Evolutionary conservation across 306 rosid genomes (phyloP).

Genomic region (Fragaria nilgerrensis): DNA sequence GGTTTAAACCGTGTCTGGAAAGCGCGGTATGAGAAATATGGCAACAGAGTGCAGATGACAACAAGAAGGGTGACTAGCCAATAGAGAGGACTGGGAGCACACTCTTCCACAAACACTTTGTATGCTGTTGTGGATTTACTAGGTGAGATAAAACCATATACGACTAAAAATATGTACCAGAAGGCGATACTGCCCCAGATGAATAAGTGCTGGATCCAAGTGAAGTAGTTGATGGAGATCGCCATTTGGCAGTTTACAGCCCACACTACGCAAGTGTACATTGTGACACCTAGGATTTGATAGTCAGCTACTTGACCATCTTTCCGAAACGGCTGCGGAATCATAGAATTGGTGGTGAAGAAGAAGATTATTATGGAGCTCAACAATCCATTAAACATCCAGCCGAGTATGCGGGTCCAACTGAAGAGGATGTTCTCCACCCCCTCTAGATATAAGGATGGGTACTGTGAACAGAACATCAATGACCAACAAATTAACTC

Average conservation of each 20-base stretch:
- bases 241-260: constrained; percentile 91
- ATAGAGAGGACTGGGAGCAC: constrained; percentile 61
- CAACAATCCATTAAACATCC: constrained; percentile 73
- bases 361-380: constrained; percentile 75
- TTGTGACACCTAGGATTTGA: constrained; percentile 64
- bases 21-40: constrained; percentile 63
- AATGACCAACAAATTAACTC: constrained; percentile 1
- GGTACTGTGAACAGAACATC: constrained; percentile 48
- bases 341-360: constrained; percentile 51
- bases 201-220: constrained; percentile 88
- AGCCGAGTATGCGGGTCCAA: constrained; percentile 75
- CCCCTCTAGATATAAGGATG: constrained; percentile 70
- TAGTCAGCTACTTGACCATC: constrained; percentile 70
- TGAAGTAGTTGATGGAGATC: constrained; percentile 81
- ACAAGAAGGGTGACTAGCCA: constrained; percentile 71
- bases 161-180: constrained; percentile 71
- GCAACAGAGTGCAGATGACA: constrained; percentile 60
- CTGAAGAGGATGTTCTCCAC: constrained; percentile 73
- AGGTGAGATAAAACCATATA: constrained; percentile 64
- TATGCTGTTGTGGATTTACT: constrained; percentile 64
- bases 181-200: constrained; percentile 81
- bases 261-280: constrained; percentile 83
- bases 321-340: constrained; percentile 55
- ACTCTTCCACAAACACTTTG: constrained; percentile 72
- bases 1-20: constrained; percentile 78